Evolutionary conservation across 129 eudicot species (phyloP).

Genomic region (Erigeron canadensis): DNA sequence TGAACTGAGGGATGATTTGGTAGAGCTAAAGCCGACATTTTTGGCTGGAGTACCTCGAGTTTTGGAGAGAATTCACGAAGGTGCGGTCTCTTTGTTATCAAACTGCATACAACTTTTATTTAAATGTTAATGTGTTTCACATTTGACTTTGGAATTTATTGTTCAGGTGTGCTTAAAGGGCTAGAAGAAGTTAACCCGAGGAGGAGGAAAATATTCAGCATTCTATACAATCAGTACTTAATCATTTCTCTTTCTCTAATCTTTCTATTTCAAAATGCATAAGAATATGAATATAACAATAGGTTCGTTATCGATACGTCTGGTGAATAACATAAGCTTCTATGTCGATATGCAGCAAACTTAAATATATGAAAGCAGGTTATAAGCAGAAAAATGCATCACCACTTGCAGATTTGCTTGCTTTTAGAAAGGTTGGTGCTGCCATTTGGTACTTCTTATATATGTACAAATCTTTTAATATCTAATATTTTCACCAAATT

Average conservation of each 20-base stretch:
- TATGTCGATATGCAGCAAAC: constrained; percentile 38
- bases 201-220: constrained; percentile 73
- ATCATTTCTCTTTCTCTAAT: neutral
- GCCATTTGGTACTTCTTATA: neutral
- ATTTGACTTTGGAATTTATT: neutral
- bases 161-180: constrained; percentile 78
- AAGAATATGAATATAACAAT: neutral
- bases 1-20: constrained; percentile 69
- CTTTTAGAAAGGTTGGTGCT: neutral
- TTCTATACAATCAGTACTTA: constrained; percentile 77
- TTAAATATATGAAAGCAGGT: constrained; percentile 9
- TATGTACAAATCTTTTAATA: neutral
- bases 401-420: constrained; percentile 10
- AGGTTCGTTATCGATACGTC: neutral
- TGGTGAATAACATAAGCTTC: neutral
- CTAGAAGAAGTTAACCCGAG: constrained; percentile 79
- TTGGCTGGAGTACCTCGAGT: constrained; percentile 98
- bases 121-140: neutral
- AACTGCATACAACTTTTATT: neutral
- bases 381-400: constrained; percentile 11
- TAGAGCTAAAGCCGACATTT: constrained; percentile 94
- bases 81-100: constrained; percentile 22
- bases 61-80: constrained; percentile 87
- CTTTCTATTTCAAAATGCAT: neutral
- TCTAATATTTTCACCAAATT: neutral